phyloP scores from a whole-genome alignment of 441 rosid genomes.

The Euphorbia corollata region DNA sequence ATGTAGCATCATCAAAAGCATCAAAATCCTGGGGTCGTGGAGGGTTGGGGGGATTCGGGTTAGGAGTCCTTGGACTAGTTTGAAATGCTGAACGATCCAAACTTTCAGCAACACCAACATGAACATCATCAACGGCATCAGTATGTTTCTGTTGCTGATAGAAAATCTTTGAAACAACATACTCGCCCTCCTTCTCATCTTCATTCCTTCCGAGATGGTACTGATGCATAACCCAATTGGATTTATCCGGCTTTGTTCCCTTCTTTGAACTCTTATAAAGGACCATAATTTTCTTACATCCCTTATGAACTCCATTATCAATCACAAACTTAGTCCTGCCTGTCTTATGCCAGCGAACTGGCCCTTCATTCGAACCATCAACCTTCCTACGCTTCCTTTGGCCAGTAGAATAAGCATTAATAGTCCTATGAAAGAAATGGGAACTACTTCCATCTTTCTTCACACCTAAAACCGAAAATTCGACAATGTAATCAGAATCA shows the following conservation, averaged over 20 bases:
- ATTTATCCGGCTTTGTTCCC: constrained; percentile 61
- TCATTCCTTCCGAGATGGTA: constrained; percentile 80
- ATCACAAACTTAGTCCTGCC: constrained; percentile 69
- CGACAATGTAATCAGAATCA: not conserved
- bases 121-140: constrained; percentile 29
- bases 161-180: constrained; percentile 65
- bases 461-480: constrained; percentile 48
- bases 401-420: constrained; percentile 84
- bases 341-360: constrained; percentile 96
- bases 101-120: constrained; percentile 24
- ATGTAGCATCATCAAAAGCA: constrained; percentile 33
- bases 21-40: constrained; percentile 35
- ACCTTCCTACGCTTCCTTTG: constrained; percentile 86
- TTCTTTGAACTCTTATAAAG: constrained; percentile 66
- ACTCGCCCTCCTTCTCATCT: constrained; percentile 62
- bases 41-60: constrained; percentile 52
- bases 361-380: constrained; percentile 36
- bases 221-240: constrained; percentile 87
- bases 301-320: constrained; percentile 53
- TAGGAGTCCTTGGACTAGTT: constrained; percentile 58
- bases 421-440: constrained; percentile 72
- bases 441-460: constrained; percentile 72
- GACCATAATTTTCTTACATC: constrained; percentile 91
- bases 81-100: constrained; percentile 31
- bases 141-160: constrained; percentile 53